A percentile compares a stretch with the other conserved stretches of the same genome.
These are phyloP conservation scores for Lyophyllum atratum DNA, from an alignment of 768 basidiomycete genomes.

Conservation along the genomic window DNA sequence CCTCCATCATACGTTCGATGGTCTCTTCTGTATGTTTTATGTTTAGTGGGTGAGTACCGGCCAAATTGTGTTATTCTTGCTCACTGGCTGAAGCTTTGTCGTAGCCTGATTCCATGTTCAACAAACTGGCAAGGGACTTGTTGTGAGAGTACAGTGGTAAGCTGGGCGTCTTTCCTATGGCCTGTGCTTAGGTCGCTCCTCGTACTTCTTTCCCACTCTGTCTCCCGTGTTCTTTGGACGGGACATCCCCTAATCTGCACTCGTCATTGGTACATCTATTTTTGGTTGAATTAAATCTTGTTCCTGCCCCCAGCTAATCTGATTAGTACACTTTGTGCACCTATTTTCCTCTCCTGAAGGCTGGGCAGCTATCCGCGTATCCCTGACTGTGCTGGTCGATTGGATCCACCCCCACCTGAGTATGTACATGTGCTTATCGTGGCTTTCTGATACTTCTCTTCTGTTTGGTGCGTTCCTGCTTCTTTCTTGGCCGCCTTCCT, in stretches of 20 bases:
- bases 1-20: neutral
- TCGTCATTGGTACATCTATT: neutral
- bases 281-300: too few relatives aligned
- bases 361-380: neutral
- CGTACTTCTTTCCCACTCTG: neutral
- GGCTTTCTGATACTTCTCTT: neutral
- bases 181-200: neutral
- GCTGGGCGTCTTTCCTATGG: neutral
- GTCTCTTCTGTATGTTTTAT: neutral
- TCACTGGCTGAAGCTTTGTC: neutral
- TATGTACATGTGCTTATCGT: neutral
- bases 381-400: neutral
- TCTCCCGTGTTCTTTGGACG: neutral
- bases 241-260: neutral
- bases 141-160: neutral
- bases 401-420: neutral
- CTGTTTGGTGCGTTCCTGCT: neutral
- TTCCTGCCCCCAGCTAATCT: too few relatives aligned
- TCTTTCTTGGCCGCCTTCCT: neutral
- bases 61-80: neutral
- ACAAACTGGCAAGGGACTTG: neutral
- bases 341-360: neutral
- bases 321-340: too few relatives aligned
- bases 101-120: neutral
- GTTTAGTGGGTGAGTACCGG: neutral